Evolutionary conservation across 2,329 filamentous ascomycete genomes (phyloP), one percentile per base, ranked within the genome.

Genomic region (Penicillium glabrum): DNA sequence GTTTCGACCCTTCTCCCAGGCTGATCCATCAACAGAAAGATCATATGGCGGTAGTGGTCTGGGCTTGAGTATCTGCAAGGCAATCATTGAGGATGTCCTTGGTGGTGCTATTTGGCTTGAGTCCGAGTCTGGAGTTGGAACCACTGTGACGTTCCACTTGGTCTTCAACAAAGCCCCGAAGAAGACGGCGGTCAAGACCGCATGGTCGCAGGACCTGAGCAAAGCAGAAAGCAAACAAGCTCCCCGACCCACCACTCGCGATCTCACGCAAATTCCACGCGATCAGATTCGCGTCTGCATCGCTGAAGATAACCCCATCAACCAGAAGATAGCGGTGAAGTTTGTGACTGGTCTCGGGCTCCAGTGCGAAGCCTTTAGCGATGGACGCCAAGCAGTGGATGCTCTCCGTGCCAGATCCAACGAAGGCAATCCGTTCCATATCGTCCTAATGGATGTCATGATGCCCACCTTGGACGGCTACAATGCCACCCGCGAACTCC

Each of bases 391-490:
- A 75, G 92, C 93, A 0, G 89, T 96, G 14, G 90, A 96, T 67
- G 93, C 91, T 0, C 78, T 97, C n/a, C 86, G 89, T 9, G 79
- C 84, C 50, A 89, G 88, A 60, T 89, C 89, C 3, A 81, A 79
- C 45, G 88, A 90, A 60, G 88, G 88, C 1, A 80, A 80, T 9
- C 93, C 92, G 0, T 97, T 96, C 76, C 92, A 97, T 68, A 83
- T 97, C 31, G 88, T 96, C 41, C 83, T 97, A 45, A 97, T 97
- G 93, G 93, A 97, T 71, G 91, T 96, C 3, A 92, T 96, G 75
- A 97, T 97, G 93, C 93, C 93, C 0, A 86, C 96, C 3, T 83
- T 96, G 9, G 93, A 97, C 71, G 93, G 93, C 6, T 96, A 96
- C 71, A 90, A 96, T 73, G 92, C 93, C 1, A 97, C 93, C 0